A percentile compares a stretch with the other conserved stretches of the same genome.
Conservation (phyloP, 257 asterid species). For the Fraxinus pennsylvanica region DNA sequence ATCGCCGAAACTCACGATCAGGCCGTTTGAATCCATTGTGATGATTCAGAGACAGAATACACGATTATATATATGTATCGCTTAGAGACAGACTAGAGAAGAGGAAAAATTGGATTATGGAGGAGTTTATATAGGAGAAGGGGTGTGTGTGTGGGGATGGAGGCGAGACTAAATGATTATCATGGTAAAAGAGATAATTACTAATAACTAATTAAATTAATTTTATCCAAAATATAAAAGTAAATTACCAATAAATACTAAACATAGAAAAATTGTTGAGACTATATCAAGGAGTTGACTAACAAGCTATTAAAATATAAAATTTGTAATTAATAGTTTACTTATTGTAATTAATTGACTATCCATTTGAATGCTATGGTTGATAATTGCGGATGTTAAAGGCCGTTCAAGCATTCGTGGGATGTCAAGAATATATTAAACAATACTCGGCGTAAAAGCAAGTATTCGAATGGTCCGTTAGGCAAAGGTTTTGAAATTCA, state of each 20-base stretch:
- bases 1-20: constrained; percentile 89
- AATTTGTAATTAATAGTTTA: too few species aligned
- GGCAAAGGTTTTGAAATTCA: too few species aligned
- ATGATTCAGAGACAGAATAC: background rate
- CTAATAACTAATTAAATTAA: background rate
- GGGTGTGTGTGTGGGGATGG: background rate
- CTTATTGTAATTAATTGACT: background rate
- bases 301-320: background rate
- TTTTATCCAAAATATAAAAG: too few species aligned
- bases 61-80: background rate
- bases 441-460: too few species aligned
- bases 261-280: background rate
- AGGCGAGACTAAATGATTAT: background rate
- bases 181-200: background rate
- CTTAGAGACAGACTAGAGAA: background rate
- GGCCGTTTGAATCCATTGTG: constrained; percentile 21
- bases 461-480: too few species aligned
- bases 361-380: background rate
- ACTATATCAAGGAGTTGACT: background rate
- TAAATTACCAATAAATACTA: too few species aligned
- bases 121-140: constrained; percentile 19
- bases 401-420: too few species aligned
- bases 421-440: too few species aligned
- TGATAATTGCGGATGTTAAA: background rate
- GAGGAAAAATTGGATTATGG: background rate